phyloP scores from a whole-genome alignment of 1,284 basidiomycete species.

The Ganoderma meredithae region DNA sequence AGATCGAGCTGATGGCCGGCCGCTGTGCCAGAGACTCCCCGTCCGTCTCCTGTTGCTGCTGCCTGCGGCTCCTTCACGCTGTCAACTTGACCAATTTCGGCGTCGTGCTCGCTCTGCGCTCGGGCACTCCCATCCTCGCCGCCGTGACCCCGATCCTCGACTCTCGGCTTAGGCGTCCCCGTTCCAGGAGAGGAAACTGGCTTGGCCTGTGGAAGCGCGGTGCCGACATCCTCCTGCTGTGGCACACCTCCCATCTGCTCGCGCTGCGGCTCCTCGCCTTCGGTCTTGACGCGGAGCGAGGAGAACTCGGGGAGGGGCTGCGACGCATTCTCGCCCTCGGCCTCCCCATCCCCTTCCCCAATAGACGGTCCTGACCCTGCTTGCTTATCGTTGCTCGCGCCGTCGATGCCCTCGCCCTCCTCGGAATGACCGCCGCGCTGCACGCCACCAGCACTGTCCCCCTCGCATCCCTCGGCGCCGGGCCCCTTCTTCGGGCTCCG shows the following conservation, averaged over 20 bases:
- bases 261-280: neutral
- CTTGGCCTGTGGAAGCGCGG: neutral
- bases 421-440: neutral
- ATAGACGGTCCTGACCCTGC: neutral
- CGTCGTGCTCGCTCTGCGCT: neutral
- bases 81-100: neutral
- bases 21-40: neutral
- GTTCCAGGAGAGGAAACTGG: neutral
- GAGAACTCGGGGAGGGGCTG: slow-evolving; percentile 6
- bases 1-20: slow-evolving; percentile 15
- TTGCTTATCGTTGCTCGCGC: neutral
- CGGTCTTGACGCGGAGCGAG: neutral
- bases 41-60: neutral
- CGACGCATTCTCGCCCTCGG: neutral
- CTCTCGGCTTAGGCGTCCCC: neutral
- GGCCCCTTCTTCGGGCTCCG: neutral
- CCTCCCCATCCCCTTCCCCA: neutral
- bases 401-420: neutral
- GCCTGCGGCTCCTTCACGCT: neutral
- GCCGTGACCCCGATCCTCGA: neutral
- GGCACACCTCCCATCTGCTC: neutral
- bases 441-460: neutral
- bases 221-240: neutral
- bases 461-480: neutral
- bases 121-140: neutral